Evolutionary conservation across 148 eudicot species (phyloP), one percentile per base, ranked within the genome.

Genomic region (Chenopodium formosanum): DNA sequence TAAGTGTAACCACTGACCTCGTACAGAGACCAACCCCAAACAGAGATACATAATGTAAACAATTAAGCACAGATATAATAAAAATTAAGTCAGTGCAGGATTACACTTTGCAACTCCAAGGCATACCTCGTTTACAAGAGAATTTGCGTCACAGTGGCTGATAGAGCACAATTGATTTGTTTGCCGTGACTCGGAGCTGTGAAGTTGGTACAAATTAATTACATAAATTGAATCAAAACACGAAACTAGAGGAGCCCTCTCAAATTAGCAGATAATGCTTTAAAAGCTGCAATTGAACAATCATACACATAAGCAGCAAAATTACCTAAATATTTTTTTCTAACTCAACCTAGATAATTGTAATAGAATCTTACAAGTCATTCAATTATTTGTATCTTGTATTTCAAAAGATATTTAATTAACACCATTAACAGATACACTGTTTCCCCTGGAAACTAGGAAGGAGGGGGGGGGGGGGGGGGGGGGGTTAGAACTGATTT

Each of bases 101-200:
- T 10, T 31, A 62, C 13, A 58, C 70, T 31, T 40, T 34, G 40
- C 50, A 65, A 73, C 27, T 13, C 19, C 27, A 46, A 46, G 29
- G n/a, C 76, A 47, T 91, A 97, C 99, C 97, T 97, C 97, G 83
- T 94, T 97, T 75, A 91, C 87, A 80, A 97, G 98, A 78, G 99
- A 97, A 90, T 92, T 78, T 65, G 95, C 89, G 86, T 97, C 93
- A 90, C 99, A 97, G 37, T 86, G 95, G 87, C 90, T 94, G 85
- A 94, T 92, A 76, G 99, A 94, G 84, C 99, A 97, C 81, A 97
- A 85, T 84, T 91, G 95, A 84, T 97, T 93, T 74, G 98, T 94
- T 85, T 94, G 99, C 60, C 85, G 88, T 83, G 98, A 97, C 86
- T 90, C 97, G 77, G 95, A 90, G 90, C 99, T 97, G 97, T 76